phyloP scores from a whole-genome alignment of 257 asterid species.

The Solanum habrochaites region DNA sequence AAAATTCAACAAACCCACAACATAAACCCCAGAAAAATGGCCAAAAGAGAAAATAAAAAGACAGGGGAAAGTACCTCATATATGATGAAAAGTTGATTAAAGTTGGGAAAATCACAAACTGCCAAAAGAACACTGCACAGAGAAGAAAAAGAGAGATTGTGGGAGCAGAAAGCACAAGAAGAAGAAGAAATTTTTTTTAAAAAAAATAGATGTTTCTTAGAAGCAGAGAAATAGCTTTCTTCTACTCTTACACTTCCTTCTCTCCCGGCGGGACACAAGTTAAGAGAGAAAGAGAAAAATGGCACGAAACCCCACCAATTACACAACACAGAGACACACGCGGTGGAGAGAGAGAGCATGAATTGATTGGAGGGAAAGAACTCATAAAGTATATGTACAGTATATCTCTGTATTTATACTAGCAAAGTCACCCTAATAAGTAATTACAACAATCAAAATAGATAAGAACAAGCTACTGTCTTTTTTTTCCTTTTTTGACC shows the following conservation, averaged over 20 bases:
- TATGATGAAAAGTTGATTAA: slow-evolving; percentile 8
- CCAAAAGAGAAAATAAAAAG: neutral
- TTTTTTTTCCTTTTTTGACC: neutral
- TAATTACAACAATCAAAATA: neutral
- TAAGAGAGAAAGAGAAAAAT: slow-evolving; percentile 1
- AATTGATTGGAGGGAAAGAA: slow-evolving; percentile 3
- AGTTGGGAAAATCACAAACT: neutral
- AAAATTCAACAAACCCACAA: neutral
- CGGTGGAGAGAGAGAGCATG: neutral
- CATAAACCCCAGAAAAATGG: neutral
- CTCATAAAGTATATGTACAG: neutral
- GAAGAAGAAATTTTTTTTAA: neutral
- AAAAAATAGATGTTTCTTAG: slow-evolving; percentile 41
- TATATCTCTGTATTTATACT: neutral
- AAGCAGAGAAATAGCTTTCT: slow-evolving; percentile 73
- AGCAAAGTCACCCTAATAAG: neutral
- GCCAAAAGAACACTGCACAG: neutral
- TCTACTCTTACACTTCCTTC: slow-evolving; percentile 85
- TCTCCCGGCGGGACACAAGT: slow-evolving; percentile 55
- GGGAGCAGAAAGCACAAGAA: neutral
- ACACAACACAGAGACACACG: neutral
- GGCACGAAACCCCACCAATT: neutral
- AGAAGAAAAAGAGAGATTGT: slow-evolving; percentile 7
- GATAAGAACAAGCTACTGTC: neutral
- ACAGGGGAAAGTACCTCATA: slow-evolving; percentile 26